Conservation (phyloP, 164 flowering plant genomes). For the Santalum album region DNA sequence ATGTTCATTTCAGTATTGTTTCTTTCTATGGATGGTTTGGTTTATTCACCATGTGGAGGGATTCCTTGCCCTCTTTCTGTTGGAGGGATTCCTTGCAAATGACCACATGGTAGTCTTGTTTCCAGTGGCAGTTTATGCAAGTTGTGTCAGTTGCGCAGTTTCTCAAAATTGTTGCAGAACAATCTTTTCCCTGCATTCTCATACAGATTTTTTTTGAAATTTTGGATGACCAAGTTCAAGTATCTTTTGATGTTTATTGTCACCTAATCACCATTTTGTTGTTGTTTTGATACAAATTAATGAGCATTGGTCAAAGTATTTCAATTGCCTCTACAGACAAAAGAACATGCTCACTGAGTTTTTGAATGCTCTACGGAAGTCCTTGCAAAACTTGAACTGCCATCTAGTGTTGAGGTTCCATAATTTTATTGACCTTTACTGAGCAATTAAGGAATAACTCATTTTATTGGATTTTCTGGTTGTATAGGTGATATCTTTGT, state of each 20-base stretch:
- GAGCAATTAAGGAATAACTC: too few species aligned
- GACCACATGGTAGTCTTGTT: conserved; percentile 39
- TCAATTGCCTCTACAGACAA: conserved; percentile 27
- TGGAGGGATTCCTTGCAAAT: conserved; percentile 46
- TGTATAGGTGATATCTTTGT: conserved; percentile 2
- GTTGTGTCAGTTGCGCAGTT: conserved; percentile 55
- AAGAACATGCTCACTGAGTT: conserved; percentile 28
- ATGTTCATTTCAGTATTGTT: too few species aligned
- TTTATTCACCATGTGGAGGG: too few species aligned
- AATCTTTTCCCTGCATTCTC: conserved; percentile 10
- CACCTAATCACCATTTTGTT: conserved; percentile 1
- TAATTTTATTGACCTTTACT: background rate
- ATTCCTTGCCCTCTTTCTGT: conserved; percentile 8
- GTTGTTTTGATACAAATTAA: background rate
- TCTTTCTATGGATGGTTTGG: background rate
- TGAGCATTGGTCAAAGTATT: conserved; percentile 9
- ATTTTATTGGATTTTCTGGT: conserved; percentile 2
- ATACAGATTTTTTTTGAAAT: conserved; percentile 22
- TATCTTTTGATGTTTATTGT: conserved; percentile 1
- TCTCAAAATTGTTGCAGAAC: conserved; percentile 19
- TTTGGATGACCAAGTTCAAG: conserved; percentile 31
- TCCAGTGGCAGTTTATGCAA: conserved; percentile 71
- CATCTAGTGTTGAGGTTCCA: conserved; percentile 40
- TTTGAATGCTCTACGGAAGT: conserved; percentile 70
- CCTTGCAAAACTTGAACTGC: conserved; percentile 40